Percentiles rank a stretch among this genome's conserved stretches.
These are phyloP conservation scores for Amanita pseudoporphyria DNA, from an alignment of 768 basidiomycete genomes.

Conservation along the genomic window DNA sequence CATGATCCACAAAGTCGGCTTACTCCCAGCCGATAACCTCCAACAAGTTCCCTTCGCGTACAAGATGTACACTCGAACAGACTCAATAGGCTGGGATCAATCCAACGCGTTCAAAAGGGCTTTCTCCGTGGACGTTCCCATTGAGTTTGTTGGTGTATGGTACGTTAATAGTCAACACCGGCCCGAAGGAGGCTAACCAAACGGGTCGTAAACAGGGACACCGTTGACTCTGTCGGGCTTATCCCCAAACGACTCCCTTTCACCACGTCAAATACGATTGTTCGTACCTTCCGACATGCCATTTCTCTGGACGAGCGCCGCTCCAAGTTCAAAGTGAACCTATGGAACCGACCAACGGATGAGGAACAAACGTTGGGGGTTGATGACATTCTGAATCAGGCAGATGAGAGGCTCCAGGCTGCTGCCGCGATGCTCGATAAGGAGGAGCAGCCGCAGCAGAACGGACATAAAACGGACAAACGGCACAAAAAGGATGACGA, in stretches of 20 bases:
- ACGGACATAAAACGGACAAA: too few species aligned
- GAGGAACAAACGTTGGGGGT: slow-evolving; percentile 20
- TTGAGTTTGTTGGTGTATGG: slow-evolving; percentile 55
- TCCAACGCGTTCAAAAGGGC: slow-evolving; percentile 46
- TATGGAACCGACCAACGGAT: slow-evolving; percentile 32
- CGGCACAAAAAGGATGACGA: too few species aligned
- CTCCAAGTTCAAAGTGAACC: slow-evolving; percentile 47
- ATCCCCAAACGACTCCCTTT: too few species aligned
- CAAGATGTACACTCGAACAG: slow-evolving; percentile 47
- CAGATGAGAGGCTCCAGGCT: background rate
- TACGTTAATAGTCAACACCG: too few species aligned
- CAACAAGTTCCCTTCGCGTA: slow-evolving; percentile 59
- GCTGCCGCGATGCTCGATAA: too few species aligned
- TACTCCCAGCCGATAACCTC: slow-evolving; percentile 35
- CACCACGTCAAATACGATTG: slow-evolving; percentile 44
- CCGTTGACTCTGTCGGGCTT: too few species aligned
- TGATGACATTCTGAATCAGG: background rate
- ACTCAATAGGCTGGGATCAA: slow-evolving; percentile 37
- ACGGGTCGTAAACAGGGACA: too few species aligned
- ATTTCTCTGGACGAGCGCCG: slow-evolving; percentile 56
- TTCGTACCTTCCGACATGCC: slow-evolving; percentile 54
- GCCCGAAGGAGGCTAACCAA: too few species aligned
- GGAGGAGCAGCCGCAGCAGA: too few species aligned
- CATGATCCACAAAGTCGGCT: slow-evolving; percentile 43
- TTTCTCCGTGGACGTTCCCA: slow-evolving; percentile 41